These are phyloP conservation scores for Gamarada debralockiae DNA, from an alignment of 495 filamentous ascomycete species.

Conservation along the genomic window DNA sequence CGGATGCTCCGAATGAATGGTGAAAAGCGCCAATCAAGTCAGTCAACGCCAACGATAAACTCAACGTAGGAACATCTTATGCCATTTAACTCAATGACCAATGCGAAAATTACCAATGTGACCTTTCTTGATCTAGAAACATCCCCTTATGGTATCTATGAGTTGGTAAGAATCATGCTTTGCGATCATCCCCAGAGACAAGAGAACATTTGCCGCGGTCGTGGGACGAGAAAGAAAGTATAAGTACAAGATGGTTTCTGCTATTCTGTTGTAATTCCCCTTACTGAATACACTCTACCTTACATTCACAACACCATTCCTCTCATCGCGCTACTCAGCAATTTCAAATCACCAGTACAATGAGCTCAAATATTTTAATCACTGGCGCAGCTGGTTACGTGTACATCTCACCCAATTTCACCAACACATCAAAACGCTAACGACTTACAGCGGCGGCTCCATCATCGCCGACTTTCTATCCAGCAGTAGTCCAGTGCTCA, in stretches of 20 bases:
- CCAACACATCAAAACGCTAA: constrained; percentile 14
- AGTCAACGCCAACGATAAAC: constrained; percentile 19
- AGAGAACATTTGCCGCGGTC: constrained; percentile 17
- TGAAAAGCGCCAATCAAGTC: constrained; percentile 19
- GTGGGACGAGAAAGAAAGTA: constrained; percentile 19
- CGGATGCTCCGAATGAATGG: constrained; percentile 20
- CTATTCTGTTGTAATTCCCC: constrained; percentile 17
- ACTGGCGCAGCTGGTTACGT: constrained; percentile 33
- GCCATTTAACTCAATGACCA: constrained; percentile 19
- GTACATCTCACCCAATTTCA: constrained; percentile 21
- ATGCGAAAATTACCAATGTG: constrained; percentile 20
- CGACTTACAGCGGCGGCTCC: constrained; percentile 27
- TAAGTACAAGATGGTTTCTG: constrained; percentile 20
- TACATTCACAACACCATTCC: constrained; percentile 17
- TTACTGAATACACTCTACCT: constrained; percentile 18
- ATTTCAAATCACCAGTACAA: constrained; percentile 19
- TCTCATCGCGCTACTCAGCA: constrained; percentile 19
- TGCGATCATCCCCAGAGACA: constrained; percentile 19
- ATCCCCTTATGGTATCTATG: constrained; percentile 20
- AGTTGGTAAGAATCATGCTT: constrained; percentile 20
- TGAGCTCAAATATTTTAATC: constrained; percentile 27
- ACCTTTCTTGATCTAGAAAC: constrained; percentile 21
- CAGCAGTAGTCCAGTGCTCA: constrained; percentile 18
- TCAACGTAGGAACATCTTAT: constrained; percentile 19
- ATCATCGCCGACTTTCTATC: constrained; percentile 26